Base-by-base conservation (phyloP, 2,329 filamentous ascomycete genomes). In the Penicillium sp. region DNA sequence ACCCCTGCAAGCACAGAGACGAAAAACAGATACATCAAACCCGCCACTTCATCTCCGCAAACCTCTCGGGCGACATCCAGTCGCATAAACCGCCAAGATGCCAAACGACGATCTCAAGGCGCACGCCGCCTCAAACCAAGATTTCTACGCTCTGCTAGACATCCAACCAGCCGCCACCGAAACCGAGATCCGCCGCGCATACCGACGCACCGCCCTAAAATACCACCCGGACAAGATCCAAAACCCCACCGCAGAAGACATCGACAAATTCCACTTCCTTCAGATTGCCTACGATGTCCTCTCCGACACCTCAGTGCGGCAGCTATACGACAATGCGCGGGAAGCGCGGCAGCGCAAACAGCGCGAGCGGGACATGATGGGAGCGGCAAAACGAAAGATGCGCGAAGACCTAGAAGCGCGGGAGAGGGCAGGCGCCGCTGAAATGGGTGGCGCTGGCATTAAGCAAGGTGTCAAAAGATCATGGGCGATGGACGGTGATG, bases 201-300 rank as follows among this genome's bases (percentile, higher is more conserved):
- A 93, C 80, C 85, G 91, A 57, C 89, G 90, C 66, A 87, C 88
- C 31, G 91, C 91, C 4, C 80, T 96, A n/a, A 91, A 90, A 69
- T 91, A 92, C 78, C 93, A 97, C 73, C 93, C 93, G 1, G 93
- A 97, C 81, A 96, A 97, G 77, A 87, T 92, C 53, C 84, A 87
- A 61, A 85, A 84, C 50, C 78, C 82, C 37, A 90, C 88, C 4
- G 74, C 77, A 5, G 76, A 77, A 66, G 90, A 94, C 63, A 82
- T 90, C 44, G 86, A 87, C 54, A 89, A 89, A 68, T 97, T 95
- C 79, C 89, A 96, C 73, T 81, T 89, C 1, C 86, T 96, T 56
- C 89, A 92, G 69, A 89, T 89, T 59, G 92, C 91, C n/a, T 86
- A 90, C 70, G 91, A 95, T 74, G 84, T 97, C 2, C 84, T 97